Conservation (phyloP, 1,284 basidiomycete species). For the Quambalaria eucalypti region DNA sequence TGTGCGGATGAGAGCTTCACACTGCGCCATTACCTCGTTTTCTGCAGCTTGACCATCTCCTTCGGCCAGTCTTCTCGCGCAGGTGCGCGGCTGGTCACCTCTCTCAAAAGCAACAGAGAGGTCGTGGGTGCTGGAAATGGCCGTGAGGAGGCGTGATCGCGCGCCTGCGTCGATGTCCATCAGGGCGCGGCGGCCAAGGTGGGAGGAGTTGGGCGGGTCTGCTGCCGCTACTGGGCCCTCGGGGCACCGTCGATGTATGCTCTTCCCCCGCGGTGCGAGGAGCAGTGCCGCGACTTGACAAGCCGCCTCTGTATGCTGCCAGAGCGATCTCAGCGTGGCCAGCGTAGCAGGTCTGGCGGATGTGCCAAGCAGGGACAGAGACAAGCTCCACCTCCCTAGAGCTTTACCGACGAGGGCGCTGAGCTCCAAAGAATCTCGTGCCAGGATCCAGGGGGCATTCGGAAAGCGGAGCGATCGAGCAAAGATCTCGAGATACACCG, state of each 20-base stretch:
- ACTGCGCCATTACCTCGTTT: no score
- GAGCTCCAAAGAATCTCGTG: neutral
- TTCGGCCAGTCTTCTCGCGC: no score
- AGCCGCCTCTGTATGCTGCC: neutral
- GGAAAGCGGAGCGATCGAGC: no score
- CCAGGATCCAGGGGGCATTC: neutral
- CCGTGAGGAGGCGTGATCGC: neutral
- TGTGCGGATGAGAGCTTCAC: no score
- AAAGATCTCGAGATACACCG: no score
- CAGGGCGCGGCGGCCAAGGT: neutral
- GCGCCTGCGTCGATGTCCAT: neutral
- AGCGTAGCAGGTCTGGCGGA: neutral
- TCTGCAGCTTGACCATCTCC: no score
- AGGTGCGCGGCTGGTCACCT: no score
- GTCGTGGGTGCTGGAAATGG: neutral
- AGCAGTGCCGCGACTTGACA: neutral
- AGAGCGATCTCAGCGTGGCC: neutral
- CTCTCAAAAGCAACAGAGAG: no score
- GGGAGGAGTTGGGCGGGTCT: neutral
- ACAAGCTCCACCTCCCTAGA: neutral
- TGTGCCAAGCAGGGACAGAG: neutral
- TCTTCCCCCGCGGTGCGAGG: neutral
- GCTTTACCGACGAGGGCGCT: neutral
- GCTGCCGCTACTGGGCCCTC: neutral
- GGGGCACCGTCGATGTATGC: neutral